A percentile compares a stretch with the other conserved stretches of the same genome.
These are phyloP conservation scores for Austroboletus eburneus DNA, from an alignment of 768 basidiomycete species.

Conservation along the genomic window DNA sequence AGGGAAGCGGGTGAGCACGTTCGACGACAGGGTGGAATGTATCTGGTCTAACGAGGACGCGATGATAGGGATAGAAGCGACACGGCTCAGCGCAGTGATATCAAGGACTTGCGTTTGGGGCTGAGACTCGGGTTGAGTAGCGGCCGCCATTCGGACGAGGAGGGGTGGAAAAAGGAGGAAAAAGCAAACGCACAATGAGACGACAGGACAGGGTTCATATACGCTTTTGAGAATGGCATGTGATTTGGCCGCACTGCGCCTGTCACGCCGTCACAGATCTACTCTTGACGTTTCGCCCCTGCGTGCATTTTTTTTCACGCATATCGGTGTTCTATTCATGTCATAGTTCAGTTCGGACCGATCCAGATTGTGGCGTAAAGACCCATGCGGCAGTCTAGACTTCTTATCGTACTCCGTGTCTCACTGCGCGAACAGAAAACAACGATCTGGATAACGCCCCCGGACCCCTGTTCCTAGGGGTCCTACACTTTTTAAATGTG, in stretches of 20 bases:
- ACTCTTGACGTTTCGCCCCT: background rate
- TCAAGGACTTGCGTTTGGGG: slow-evolving; percentile 37
- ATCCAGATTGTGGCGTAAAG: too few species aligned
- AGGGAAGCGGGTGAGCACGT: slow-evolving; percentile 57
- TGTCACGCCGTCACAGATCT: slow-evolving; percentile 25
- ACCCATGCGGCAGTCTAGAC: background rate
- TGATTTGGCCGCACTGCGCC: slow-evolving; percentile 18
- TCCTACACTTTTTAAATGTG: slow-evolving; percentile 1
- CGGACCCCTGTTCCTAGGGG: slow-evolving; percentile 10
- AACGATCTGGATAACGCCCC: too few species aligned
- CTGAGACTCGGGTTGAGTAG: slow-evolving; percentile 23
- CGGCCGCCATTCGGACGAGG: slow-evolving; percentile 33
- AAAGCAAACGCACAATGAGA: slow-evolving; percentile 5
- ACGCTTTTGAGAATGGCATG: slow-evolving; percentile 17
- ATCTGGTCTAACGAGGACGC: slow-evolving; percentile 58
- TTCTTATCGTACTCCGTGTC: background rate
- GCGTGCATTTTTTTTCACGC: too few species aligned
- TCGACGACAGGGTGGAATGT: slow-evolving; percentile 54
- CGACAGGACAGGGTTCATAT: slow-evolving; percentile 25
- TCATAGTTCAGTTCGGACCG: too few species aligned
- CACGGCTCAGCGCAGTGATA: slow-evolving; percentile 57
- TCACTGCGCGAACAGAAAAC: too few species aligned
- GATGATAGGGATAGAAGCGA: slow-evolving; percentile 72
- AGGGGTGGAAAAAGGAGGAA: slow-evolving; percentile 1
- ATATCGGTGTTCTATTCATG: background rate